These are phyloP conservation scores for Sextonia rubra DNA, from an alignment of 164 flowering plant genomes.

Conservation along the genomic window DNA sequence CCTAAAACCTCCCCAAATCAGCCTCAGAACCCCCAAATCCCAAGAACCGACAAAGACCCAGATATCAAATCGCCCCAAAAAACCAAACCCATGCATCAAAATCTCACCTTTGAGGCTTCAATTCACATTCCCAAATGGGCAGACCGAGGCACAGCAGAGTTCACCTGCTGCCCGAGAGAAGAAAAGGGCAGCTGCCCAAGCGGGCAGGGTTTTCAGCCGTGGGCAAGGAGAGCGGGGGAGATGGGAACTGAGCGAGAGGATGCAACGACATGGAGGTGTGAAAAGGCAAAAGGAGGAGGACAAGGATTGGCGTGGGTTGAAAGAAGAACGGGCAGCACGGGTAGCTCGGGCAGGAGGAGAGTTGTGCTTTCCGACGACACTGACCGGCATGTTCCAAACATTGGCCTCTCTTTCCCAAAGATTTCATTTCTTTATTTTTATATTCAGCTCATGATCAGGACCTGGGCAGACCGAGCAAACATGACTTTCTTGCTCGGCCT, in stretches of 20 bases:
- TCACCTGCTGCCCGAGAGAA: neutral
- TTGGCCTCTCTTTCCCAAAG: neutral
- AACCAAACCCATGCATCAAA: slow-evolving; percentile 23
- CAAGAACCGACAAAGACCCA: too few relatives aligned
- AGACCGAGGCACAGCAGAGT: neutral
- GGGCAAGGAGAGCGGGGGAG: neutral
- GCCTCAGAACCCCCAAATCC: neutral
- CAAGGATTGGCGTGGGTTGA: neutral
- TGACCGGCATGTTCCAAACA: neutral
- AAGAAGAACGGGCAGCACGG: slow-evolving; percentile 21
- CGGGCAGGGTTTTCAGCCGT: too few relatives aligned
- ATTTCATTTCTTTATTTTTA: neutral
- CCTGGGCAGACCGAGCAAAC: too few relatives aligned
- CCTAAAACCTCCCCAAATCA: neutral
- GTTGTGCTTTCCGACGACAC: neutral
- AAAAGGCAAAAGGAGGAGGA: neutral
- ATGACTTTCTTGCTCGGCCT: too few relatives aligned
- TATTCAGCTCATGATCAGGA: too few relatives aligned
- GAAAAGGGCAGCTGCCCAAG: neutral
- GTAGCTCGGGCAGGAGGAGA: slow-evolving; percentile 13
- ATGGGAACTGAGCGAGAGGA: neutral
- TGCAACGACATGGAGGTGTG: neutral
- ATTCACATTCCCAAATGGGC: too few relatives aligned
- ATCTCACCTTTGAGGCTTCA: neutral
- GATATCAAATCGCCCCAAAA: slow-evolving; percentile 9